Percentiles rank a stretch among this genome's conserved stretches.
Conservation (phyloP, 768 basidiomycete genomes). For the Xerocomellus intermedius region DNA sequence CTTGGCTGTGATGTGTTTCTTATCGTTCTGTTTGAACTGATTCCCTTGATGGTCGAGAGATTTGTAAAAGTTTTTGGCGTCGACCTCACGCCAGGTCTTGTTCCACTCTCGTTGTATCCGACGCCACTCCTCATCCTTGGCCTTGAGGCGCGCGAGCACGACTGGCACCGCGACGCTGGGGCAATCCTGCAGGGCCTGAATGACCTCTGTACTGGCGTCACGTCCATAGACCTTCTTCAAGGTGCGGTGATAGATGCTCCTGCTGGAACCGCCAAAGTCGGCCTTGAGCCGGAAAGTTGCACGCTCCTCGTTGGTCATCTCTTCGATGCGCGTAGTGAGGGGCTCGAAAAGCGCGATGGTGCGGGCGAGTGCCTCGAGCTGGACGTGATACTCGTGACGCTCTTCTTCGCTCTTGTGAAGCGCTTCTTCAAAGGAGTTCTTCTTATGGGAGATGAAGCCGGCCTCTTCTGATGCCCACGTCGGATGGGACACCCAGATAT, state of each 20-base stretch:
- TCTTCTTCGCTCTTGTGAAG: conserved; percentile 98
- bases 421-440: conserved; percentile 94
- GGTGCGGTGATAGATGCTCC: conserved; percentile 85
- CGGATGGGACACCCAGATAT: conserved; percentile 97
- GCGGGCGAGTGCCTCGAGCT: conserved; percentile 85
- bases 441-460: conserved; percentile 92
- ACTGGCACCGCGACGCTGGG: conserved; percentile 91
- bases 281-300: conserved; percentile 76
- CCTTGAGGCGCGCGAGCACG: conserved; percentile 82
- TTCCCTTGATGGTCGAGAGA: conserved; percentile 95
- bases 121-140: conserved; percentile 97
- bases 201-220: conserved; percentile 71
- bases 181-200: conserved; percentile 86
- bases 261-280: conserved; percentile 86
- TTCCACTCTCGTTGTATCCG: conserved; percentile 93
- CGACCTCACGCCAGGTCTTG: conserved; percentile 94
- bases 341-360: conserved; percentile 93
- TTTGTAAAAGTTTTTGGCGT: conserved; percentile 98
- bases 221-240: conserved; percentile 93
- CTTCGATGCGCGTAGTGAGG: conserved; percentile 75
- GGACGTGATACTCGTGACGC: conserved; percentile 95
- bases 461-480: conserved; percentile 98
- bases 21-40: conserved; percentile 93
- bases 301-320: conserved; percentile 88
- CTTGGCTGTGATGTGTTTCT: conserved; percentile 86